Percentiles rank a stretch among this genome's conserved stretches.
Conservation (phyloP, 768 basidiomycete species). For the Ramaria sp. region DNA sequence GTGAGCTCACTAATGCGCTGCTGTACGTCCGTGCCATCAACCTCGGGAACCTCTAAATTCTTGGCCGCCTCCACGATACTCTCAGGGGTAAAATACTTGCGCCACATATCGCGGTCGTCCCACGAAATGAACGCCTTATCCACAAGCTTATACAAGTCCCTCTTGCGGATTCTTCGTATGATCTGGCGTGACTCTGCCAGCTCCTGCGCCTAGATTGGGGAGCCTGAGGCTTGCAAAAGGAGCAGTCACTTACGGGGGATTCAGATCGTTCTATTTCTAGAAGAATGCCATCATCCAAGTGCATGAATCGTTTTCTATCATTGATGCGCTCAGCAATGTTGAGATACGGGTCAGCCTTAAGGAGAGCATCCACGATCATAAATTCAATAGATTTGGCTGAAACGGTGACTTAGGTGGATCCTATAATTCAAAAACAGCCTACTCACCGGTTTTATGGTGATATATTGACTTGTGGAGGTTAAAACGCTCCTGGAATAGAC, state of each 20-base stretch:
- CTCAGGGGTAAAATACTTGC: slow-evolving; percentile 24
- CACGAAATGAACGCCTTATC: slow-evolving; percentile 47
- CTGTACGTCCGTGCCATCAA: slow-evolving; percentile 8
- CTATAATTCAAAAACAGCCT: not conserved
- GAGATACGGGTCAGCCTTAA: slow-evolving; percentile 53
- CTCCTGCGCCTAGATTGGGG: slow-evolving; percentile 30
- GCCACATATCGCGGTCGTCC: slow-evolving; percentile 19
- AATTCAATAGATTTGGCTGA: slow-evolving; percentile 69
- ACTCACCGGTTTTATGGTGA: slow-evolving; percentile 63
- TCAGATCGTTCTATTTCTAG: slow-evolving; percentile 44
- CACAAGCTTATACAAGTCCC: slow-evolving; percentile 61
- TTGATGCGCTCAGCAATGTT: slow-evolving; percentile 46
- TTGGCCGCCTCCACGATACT: slow-evolving; percentile 35
- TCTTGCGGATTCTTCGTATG: slow-evolving; percentile 46
- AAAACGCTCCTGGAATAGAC: slow-evolving; percentile 64
- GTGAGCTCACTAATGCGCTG: slow-evolving; percentile 26
- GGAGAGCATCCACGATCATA: slow-evolving; percentile 77
- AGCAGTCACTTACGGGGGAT: slow-evolving; percentile 31
- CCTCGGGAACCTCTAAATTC: not conserved
- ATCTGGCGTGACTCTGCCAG: slow-evolving; percentile 49
- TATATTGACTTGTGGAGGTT: slow-evolving; percentile 79
- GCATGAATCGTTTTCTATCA: slow-evolving; percentile 48
- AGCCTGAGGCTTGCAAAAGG: not conserved
- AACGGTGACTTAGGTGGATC: too few species aligned
- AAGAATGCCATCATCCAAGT: slow-evolving; percentile 62